Percentiles rank a stretch among this genome's conserved stretches.
Evolutionary conservation across 768 basidiomycete genomes (phyloP).

Genomic region (Tricholoma furcatifolium): DNA sequence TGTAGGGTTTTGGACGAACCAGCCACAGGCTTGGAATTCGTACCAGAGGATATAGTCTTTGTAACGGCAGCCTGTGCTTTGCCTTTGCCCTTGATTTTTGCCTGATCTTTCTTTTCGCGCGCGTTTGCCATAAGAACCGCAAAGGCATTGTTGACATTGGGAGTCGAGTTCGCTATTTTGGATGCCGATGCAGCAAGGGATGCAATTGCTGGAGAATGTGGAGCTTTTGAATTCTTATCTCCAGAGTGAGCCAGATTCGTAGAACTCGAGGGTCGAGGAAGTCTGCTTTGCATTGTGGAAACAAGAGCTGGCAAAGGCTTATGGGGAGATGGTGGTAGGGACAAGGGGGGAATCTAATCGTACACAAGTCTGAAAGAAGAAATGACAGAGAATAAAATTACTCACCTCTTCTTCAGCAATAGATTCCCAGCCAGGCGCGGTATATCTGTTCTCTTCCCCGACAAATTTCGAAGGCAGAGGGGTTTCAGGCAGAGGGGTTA

Average conservation of each 20-base stretch:
- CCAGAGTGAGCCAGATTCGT: constrained; percentile 1
- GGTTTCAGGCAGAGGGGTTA: constrained; percentile 54
- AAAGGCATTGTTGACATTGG: constrained; percentile 29
- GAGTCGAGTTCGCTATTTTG: constrained; percentile 9
- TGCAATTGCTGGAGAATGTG: neutral
- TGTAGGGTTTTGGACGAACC: constrained; percentile 10
- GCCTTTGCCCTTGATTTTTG: constrained; percentile 21
- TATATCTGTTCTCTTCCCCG: constrained; percentile 20
- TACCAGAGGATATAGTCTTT: constrained; percentile 11
- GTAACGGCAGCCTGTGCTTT: constrained; percentile 16
- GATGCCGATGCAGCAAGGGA: constrained; percentile 2
- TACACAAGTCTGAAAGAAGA: constrained; percentile 3
- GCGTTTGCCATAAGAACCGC: constrained; percentile 29
- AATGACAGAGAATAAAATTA: neutral
- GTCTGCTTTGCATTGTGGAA: constrained; percentile 25
- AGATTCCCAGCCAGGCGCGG: constrained; percentile 22
- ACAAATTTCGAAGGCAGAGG: constrained; percentile 28
- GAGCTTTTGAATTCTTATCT: neutral
- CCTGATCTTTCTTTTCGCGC: constrained; percentile 15
- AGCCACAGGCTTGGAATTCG: neutral
- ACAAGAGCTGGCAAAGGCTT: constrained; percentile 16
- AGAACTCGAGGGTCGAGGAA: constrained; percentile 31
- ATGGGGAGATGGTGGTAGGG: neutral
- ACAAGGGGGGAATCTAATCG: neutral
- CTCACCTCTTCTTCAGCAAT: constrained; percentile 23